Conservation (phyloP, 1,139 yeast species). For the Lodderomyces metapsilosis region DNA sequence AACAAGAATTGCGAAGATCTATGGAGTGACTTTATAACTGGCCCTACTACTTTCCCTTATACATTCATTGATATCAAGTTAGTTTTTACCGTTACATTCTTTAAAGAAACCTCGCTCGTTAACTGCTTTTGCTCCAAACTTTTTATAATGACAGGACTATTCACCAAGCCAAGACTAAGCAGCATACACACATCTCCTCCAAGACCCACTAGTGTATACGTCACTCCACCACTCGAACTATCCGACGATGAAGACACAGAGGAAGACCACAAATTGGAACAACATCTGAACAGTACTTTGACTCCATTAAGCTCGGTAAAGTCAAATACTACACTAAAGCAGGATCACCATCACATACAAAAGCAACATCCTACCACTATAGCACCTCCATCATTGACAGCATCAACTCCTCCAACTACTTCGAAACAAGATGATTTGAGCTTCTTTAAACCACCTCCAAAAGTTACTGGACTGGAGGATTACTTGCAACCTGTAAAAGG, state of each 20-base stretch:
- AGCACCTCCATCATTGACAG: not conserved
- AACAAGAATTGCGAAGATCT: too few species aligned
- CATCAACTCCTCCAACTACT: constrained; percentile 3
- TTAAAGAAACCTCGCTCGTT: too few species aligned
- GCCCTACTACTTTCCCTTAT: too few species aligned
- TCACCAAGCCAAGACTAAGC: constrained; percentile 4
- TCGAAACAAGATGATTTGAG: not conserved
- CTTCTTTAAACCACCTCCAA: not conserved
- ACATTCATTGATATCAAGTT: too few species aligned
- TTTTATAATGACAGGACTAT: not conserved
- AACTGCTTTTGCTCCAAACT: not conserved
- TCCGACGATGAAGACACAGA: constrained; percentile 5
- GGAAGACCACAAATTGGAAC: constrained; percentile 1
- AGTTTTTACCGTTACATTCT: too few species aligned
- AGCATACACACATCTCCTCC: not conserved
- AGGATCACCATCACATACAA: not conserved
- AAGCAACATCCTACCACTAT: not conserved
- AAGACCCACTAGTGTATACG: constrained; percentile 21
- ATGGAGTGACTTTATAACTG: too few species aligned
- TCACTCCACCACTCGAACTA: constrained; percentile 20
- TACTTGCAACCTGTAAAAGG: not conserved
- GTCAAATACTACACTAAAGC: not conserved
- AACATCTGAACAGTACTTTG: not conserved
- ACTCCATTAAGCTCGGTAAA: constrained; percentile 16
- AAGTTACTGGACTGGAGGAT: not conserved